Base-by-base conservation (phyloP, 2,329 filamentous ascomycete genomes). In the Penicillium sp. region DNA sequence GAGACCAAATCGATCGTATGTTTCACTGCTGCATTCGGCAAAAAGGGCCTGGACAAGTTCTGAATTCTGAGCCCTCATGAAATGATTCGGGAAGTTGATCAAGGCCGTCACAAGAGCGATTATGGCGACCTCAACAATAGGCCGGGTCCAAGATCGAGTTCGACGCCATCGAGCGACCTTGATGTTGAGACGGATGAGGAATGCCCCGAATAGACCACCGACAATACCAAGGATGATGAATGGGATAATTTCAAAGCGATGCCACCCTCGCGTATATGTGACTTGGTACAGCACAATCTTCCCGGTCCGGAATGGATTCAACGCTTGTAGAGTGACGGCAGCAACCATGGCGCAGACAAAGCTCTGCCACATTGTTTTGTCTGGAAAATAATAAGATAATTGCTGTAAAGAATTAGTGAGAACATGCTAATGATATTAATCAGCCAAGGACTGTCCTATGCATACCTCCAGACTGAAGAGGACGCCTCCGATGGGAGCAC, bases 301-400 rank as follows among this genome's bases (percentile, higher is more conserved):
- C 55, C 94, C 95, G 1, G 93, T 96, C 54, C 95, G 87, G 74
- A 98, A 97, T 4, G 95, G 95, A 73, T 99, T 95, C 61, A 96
- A 85, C 5, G 91, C 91, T 75, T 98, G 94, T 4, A 99, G 82
- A 14, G 92, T 92, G 39, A 98, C 91, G 18, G 95, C 94, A 16
- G 93, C 95, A n/a, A 96, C 91, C 93, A 98, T 98, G 73, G 95
- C 95, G 70, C 95, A 98, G 41, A 99, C 95, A 71, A 99, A 99
- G 70, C 92, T 96, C 75, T 97, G 95, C 95, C 95, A 99, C 95
- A 99, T 98, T 10, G 95, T 98, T 77, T 98, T 98, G 77, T 98
- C 94, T 0, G 95, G 94, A 68, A 98, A 98, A 76, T 97, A 98
- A 75, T 97, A 98, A 0, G 92, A 96, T 2, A 98, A 81, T 83